Evolutionary conservation across 2,329 filamentous ascomycete species (phyloP).

Genomic region (Colletotrichum sp.): DNA sequence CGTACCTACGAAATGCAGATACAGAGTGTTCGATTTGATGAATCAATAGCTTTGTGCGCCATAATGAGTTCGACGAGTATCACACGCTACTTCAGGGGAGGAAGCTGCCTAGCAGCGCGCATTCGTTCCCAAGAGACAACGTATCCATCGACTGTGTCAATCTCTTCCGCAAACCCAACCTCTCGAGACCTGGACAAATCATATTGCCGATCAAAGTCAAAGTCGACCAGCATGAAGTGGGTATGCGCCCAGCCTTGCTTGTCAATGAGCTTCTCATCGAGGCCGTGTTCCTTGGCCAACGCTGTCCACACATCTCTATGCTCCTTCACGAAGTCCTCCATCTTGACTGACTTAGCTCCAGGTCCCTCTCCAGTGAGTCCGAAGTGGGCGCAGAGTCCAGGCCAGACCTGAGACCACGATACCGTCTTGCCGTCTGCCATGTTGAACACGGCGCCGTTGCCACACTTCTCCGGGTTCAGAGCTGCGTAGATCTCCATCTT

Average conservation of each 20-base stretch:
- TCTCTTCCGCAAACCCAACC: conserved; percentile 21
- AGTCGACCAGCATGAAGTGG: conserved; percentile 22
- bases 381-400: conserved; percentile 17
- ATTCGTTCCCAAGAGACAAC: conserved; percentile 16
- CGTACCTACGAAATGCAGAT: not conserved
- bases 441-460: conserved; percentile 19
- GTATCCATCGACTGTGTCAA: conserved; percentile 19
- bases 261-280: not conserved
- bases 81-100: not conserved
- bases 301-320: conserved; percentile 12
- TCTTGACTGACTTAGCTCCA: not conserved
- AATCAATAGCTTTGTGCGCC: accelerated
- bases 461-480: conserved; percentile 11
- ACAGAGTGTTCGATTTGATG: not conserved
- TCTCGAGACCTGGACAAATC: conserved; percentile 13
- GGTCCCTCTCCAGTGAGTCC: conserved; percentile 11
- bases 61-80: accelerated
- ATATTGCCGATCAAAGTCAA: conserved; percentile 25
- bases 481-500: conserved; percentile 23
- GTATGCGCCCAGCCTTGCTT: not conserved
- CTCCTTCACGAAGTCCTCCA: conserved; percentile 12
- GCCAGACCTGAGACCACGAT: conserved; percentile 23
- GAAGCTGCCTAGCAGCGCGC: conserved; percentile 20
- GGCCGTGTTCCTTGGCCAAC: conserved; percentile 4
- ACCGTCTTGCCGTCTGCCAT: conserved; percentile 16